Conservation (phyloP, 257 asterid genomes). For the Solanum dulcamara region DNA sequence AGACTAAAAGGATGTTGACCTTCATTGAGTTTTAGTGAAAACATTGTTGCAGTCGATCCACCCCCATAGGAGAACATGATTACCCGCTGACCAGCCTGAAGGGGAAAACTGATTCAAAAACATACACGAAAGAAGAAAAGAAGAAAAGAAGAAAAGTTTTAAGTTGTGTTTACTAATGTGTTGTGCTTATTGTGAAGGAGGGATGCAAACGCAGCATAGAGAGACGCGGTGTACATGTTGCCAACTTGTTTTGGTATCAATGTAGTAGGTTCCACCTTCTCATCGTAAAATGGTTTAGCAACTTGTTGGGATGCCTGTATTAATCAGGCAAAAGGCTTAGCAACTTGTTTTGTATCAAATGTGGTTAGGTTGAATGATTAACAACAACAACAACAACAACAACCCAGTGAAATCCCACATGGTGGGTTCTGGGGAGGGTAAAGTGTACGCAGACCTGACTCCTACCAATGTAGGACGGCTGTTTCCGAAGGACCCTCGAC, state of each 20-base stretch:
- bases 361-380: constrained; percentile 33
- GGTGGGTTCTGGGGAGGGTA: too few relatives aligned
- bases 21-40: constrained; percentile 65
- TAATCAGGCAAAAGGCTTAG: background rate
- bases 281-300: constrained; percentile 66
- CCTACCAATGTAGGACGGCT: too few relatives aligned
- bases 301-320: constrained; percentile 84
- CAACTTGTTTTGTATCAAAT: constrained; percentile 25
- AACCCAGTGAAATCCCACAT: too few relatives aligned
- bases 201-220: constrained; percentile 91
- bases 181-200: constrained; percentile 60
- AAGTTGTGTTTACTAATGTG: constrained; percentile 44
- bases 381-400: too few relatives aligned
- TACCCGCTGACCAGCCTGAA: constrained; percentile 82
- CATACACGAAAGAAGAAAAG: background rate
- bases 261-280: constrained; percentile 77
- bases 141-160: background rate
- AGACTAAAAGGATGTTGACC: constrained; percentile 75
- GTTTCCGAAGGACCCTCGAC: too few relatives aligned
- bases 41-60: constrained; percentile 79
- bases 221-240: constrained; percentile 92
- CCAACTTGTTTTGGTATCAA: constrained; percentile 91
- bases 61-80: constrained; percentile 86
- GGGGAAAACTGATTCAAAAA: background rate
- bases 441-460: too few relatives aligned